Evolutionary conservation across 2,329 filamentous ascomycete genomes (phyloP).

Genomic region (Xylaria sp.): DNA sequence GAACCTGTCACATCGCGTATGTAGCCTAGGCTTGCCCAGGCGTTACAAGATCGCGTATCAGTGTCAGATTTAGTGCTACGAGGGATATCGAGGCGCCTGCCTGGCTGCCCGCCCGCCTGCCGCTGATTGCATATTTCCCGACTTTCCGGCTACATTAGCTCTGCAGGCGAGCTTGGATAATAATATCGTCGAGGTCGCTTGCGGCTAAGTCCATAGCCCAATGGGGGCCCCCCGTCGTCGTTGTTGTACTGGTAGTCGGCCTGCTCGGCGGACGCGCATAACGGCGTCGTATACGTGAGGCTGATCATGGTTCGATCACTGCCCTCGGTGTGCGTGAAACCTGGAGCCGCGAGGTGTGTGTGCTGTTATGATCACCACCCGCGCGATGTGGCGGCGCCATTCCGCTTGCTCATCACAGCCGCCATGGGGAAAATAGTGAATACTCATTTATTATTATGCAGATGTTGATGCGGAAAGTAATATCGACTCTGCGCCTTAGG

Average conservation of each 20-base stretch:
- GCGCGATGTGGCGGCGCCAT: constrained; percentile 16
- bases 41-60: constrained; percentile 35
- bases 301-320: constrained; percentile 16
- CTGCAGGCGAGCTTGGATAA: background rate
- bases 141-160: background rate
- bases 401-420: background rate
- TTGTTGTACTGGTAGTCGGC: no score
- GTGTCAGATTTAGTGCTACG: constrained; percentile 25
- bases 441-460: background rate
- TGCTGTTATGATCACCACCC: background rate
- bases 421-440: background rate
- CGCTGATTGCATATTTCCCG: constrained; percentile 12
- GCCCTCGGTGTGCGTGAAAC: constrained; percentile 5
- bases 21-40: constrained; percentile 21
- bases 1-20: constrained; percentile 25
- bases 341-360: constrained; percentile 4
- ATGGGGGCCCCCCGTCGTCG: background rate
- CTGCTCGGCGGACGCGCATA: background rate
- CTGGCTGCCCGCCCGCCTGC: background rate
- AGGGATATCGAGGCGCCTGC: constrained; percentile 10
- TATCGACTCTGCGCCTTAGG: background rate
- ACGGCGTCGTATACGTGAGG: constrained; percentile 21
- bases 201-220: constrained; percentile 11
- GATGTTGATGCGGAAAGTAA: background rate
- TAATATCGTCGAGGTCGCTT: constrained; percentile 2